Evolutionary conservation across 164 flowering plant species (phyloP).

Genomic region (Nelumbo lutea): DNA sequence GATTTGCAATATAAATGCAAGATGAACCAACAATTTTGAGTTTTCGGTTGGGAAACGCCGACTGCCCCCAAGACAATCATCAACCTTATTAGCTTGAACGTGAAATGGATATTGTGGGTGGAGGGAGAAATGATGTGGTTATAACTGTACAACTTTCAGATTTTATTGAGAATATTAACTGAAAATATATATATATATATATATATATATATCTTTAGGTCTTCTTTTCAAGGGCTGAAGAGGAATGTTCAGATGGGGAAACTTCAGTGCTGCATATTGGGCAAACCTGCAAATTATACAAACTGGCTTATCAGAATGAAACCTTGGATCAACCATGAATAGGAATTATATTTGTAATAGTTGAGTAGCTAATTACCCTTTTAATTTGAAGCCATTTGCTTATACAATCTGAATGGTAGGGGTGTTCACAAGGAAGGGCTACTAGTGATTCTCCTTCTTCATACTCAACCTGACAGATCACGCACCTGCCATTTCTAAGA

Average conservation of each 20-base stretch:
- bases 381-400: conserved; percentile 68
- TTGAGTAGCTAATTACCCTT: conserved; percentile 33
- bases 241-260: conserved; percentile 14
- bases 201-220: too few relatives aligned
- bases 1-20: too few relatives aligned
- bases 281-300: conserved; percentile 39
- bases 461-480: conserved; percentile 62
- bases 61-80: too few relatives aligned
- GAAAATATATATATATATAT: too few relatives aligned
- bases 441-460: conserved; percentile 64
- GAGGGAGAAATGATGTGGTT: too few relatives aligned
- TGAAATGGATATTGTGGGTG: too few relatives aligned
- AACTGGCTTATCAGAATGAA: not conserved
- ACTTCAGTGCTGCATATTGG: conserved; percentile 61
- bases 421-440: conserved; percentile 59
- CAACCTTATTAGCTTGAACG: too few relatives aligned
- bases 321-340: not conserved
- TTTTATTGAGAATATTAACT: too few relatives aligned
- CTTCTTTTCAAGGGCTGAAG: too few relatives aligned
- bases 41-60: too few relatives aligned
- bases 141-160: too few relatives aligned
- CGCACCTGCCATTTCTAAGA: conserved; percentile 44
- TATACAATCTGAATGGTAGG: conserved; percentile 63
- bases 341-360: not conserved
- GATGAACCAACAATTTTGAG: too few relatives aligned